Conservation (phyloP, 768 basidiomycete species). For the Podaxis sp. region DNA sequence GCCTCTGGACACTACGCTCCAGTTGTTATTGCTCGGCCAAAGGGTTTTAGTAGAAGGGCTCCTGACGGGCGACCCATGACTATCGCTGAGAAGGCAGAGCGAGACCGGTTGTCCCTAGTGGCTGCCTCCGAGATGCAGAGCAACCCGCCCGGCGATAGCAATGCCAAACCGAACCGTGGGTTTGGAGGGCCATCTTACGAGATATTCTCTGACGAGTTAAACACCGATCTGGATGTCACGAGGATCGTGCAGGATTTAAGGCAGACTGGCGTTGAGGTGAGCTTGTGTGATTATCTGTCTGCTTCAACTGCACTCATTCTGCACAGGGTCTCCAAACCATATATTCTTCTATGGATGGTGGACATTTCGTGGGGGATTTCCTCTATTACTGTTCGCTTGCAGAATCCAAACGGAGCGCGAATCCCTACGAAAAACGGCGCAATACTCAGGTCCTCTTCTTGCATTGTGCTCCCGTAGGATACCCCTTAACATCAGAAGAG, state of each 20-base stretch:
- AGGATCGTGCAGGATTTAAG: constrained; percentile 52
- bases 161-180: constrained; percentile 7
- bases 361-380: constrained; percentile 74
- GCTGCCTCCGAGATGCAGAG: constrained; percentile 6
- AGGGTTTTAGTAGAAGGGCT: constrained; percentile 35
- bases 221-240: constrained; percentile 58
- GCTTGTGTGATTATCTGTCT: constrained; percentile 14
- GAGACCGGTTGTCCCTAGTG: constrained; percentile 13
- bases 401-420: constrained; percentile 49
- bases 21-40: constrained; percentile 34
- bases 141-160: constrained; percentile 9
- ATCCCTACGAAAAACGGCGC: constrained; percentile 8
- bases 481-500: constrained; percentile 60
- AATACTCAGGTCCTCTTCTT: constrained; percentile 53
- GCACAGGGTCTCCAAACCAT: constrained; percentile 42
- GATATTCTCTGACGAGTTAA: constrained; percentile 49
- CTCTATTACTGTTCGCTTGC: constrained; percentile 74
- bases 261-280: constrained; percentile 44
- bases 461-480: constrained; percentile 66
- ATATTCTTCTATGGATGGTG: constrained; percentile 70
- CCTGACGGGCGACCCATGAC: constrained; percentile 23
- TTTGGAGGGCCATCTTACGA: constrained; percentile 41
- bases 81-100: constrained; percentile 22
- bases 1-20: constrained; percentile 55
- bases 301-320: background rate